phyloP scores from a whole-genome alignment of 495 filamentous ascomycete genomes.

The Penicillium ochrochloron region DNA sequence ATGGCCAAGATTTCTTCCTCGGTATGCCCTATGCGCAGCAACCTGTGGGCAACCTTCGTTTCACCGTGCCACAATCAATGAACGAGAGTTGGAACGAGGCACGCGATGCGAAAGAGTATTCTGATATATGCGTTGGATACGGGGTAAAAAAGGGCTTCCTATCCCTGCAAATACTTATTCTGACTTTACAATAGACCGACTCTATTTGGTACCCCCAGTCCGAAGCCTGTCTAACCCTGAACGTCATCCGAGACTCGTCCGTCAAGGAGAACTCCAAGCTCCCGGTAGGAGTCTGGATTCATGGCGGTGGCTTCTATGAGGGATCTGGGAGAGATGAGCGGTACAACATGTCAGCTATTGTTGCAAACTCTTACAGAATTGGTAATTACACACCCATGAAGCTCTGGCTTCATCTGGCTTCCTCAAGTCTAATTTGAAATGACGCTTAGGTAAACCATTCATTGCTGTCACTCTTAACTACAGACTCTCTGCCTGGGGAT shows the following conservation, averaged over 20 bases:
- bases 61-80: constrained; percentile 50
- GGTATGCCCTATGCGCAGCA: constrained; percentile 55
- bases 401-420: background rate
- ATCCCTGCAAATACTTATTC: background rate
- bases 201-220: constrained; percentile 49
- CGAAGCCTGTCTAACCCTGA: constrained; percentile 62
- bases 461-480: constrained; percentile 67
- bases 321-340: constrained; percentile 53
- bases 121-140: constrained; percentile 55
- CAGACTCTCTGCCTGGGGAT: constrained; percentile 59
- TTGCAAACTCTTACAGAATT: constrained; percentile 54
- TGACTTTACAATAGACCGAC: constrained; percentile 33
- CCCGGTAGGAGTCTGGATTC: constrained; percentile 62
- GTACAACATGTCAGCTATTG: constrained; percentile 60
- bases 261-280: constrained; percentile 37
- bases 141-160: constrained; percentile 29
- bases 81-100: constrained; percentile 46
- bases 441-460: constrained; percentile 51
- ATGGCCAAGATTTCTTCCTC: constrained; percentile 51
- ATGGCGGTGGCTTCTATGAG: constrained; percentile 60
- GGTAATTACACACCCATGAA: constrained; percentile 25
- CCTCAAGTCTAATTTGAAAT: background rate
- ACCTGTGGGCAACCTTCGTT: constrained; percentile 51
- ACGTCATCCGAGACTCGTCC: constrained; percentile 53
- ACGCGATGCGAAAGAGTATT: constrained; percentile 53